A percentile compares a stretch with the other conserved stretches of the same genome.
Evolutionary conservation across 495 filamentous ascomycete genomes (phyloP).

Genomic region (Elasticomyces elasticus): DNA sequence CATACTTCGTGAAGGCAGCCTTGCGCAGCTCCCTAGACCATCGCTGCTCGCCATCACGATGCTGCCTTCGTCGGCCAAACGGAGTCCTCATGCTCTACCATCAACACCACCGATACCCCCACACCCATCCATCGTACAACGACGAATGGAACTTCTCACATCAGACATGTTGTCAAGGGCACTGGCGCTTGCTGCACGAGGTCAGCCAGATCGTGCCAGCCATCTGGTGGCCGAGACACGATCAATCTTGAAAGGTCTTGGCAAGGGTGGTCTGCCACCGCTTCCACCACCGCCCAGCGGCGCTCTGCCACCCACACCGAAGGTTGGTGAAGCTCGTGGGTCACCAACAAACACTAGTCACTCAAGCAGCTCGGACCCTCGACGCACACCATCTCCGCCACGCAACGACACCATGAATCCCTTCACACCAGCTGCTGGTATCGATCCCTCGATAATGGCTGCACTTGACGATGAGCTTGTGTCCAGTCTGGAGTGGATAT

Average conservation of each 20-base stretch:
- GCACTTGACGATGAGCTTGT: constrained; percentile 89
- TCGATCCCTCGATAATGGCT: constrained; percentile 66
- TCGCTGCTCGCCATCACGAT: constrained; percentile 97
- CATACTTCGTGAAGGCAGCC: constrained; percentile 79
- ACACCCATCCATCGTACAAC: constrained; percentile 89
- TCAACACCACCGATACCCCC: constrained; percentile 81
- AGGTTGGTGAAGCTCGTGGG: constrained; percentile 1
- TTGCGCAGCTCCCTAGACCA: constrained; percentile 78
- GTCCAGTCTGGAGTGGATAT: constrained; percentile 95
- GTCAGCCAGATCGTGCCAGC: constrained; percentile 86
- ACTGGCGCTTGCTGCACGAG: constrained; percentile 78
- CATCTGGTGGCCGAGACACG: constrained; percentile 87
- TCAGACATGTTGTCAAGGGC: constrained; percentile 97
- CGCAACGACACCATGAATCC: constrained; percentile 32
- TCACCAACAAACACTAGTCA: constrained; percentile 14
- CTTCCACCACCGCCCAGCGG: constrained; percentile 48
- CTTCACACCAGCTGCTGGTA: constrained; percentile 58
- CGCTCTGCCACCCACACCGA: constrained; percentile 26
- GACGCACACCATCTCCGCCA: constrained; percentile 41
- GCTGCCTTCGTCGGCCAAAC: constrained; percentile 66
- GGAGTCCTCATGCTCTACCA: constrained; percentile 47
- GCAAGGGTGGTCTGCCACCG: constrained; percentile 91
- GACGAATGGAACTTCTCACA: constrained; percentile 94
- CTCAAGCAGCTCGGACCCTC: constrained; percentile 22
- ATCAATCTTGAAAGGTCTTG: constrained; percentile 88